A percentile compares a stretch with the other conserved stretches of the same genome.
Conservation (phyloP, 2,329 filamentous ascomycete species). For the Zymoseptoria passerinii region DNA sequence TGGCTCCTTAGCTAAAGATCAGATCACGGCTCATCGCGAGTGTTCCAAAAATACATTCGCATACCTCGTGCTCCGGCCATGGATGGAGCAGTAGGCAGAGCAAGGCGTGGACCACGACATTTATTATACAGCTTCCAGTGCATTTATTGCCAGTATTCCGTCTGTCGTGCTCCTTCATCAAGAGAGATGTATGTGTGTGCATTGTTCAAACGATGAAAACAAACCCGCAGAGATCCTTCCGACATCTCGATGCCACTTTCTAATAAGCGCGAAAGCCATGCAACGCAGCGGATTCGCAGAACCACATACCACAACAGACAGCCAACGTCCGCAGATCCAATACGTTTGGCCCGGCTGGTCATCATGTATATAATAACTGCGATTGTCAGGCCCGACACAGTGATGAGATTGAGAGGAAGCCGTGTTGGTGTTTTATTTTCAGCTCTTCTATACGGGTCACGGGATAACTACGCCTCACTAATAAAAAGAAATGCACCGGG, state of each 20-base stretch:
- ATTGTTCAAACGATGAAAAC: no score
- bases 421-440: neutral
- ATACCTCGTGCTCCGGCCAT: neutral
- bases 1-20: no score
- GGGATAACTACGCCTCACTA: neutral
- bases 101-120: neutral
- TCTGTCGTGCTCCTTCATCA: neutral
- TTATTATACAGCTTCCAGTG: neutral
- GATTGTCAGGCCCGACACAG: neutral
- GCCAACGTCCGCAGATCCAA: neutral
- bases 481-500: neutral
- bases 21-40: neutral
- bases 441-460: neutral
- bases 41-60: neutral
- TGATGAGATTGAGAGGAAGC: no score
- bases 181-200: no score
- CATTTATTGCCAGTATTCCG: neutral
- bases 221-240: neutral
- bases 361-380: neutral
- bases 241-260: neutral
- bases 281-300: neutral
- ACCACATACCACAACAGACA: neutral
- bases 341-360: neutral
- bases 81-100: neutral
- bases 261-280: neutral